Evolutionary conservation across 208 protist species (phyloP), one percentile per base, ranked within the genome.

Genomic region (Naegleria fowleri): DNA sequence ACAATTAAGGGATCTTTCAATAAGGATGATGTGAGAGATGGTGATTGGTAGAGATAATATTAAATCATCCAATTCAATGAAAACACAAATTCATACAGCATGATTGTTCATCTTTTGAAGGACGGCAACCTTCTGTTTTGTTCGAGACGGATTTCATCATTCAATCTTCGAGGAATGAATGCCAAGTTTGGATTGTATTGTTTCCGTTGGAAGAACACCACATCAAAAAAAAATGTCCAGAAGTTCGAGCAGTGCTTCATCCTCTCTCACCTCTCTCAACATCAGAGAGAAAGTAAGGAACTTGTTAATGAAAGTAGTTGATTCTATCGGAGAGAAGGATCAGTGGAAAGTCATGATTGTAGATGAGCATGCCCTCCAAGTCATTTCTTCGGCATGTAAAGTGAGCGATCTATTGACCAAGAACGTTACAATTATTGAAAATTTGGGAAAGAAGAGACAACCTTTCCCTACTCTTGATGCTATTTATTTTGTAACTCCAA

Each of bases 311-410:
- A 48, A 86, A 4, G 40, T 86, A 29, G 39, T 86, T 13, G 83
- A 86, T 29, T 13, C 9, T 38, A 16, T 43, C 16, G 83, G 83
- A 39, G 83, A 43, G 4, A 48, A 86, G 16, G 83, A 86, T 39
- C 33, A 86, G 48, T 90, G 87, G 87, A 90, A 90, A 51, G 33
- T 90, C 5, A 36, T 90, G 9, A 51, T 90, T 16, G 38, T 90
- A n/a, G 87, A 90, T 79, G 39, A 79, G 1, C 13, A 40, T n/a
- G 15, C 52, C 19, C 16, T 79, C 5, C 59, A 48, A 67, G 55
- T 79, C 2, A 90, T 90, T 90, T 52, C 38, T 25, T 41, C 87
- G 9, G 87, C 87, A 36, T 90, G 87, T 83, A 29, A 48, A 40
- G 33, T 90, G 0, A 79, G 48, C 9, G 87, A 90, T 79, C 9